These are phyloP conservation scores for Biancaea sappan DNA, from an alignment of 306 rosid genomes.

Conservation along the genomic window DNA sequence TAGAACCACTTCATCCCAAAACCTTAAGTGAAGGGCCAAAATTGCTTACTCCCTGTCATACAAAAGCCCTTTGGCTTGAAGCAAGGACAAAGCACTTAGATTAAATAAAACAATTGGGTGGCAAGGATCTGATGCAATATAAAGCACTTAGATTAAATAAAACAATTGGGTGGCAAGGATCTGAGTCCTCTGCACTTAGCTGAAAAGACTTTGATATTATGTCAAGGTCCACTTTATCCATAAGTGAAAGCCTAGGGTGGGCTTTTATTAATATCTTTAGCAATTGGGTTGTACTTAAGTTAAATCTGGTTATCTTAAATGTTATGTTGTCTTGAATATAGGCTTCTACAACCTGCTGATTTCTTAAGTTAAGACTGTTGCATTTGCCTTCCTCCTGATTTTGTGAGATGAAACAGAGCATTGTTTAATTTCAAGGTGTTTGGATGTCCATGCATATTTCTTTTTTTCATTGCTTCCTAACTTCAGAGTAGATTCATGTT, in stretches of 20 bases:
- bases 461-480: not conserved
- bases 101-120: not conserved
- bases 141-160: not conserved
- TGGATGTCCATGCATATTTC: slow-evolving; percentile 20
- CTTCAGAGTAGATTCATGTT: not conserved
- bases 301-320: not conserved
- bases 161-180: not conserved
- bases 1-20: too few species aligned
- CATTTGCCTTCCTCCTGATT: not conserved
- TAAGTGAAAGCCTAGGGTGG: not conserved
- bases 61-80: not conserved
- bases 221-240: not conserved
- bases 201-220: not conserved
- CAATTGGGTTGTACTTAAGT: not conserved
- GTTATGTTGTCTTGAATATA: not conserved
- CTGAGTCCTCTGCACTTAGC: not conserved
- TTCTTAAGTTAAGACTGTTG: not conserved
- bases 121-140: not conserved
- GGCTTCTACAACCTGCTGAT: not conserved
- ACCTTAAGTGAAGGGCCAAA: not conserved
- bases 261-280: not conserved
- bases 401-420: not conserved
- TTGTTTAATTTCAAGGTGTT: not conserved
- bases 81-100: not conserved
- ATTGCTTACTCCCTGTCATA: not conserved